Conservation (phyloP, 371 early-diverging fungal genomes). For the Mucor saturninus region DNA sequence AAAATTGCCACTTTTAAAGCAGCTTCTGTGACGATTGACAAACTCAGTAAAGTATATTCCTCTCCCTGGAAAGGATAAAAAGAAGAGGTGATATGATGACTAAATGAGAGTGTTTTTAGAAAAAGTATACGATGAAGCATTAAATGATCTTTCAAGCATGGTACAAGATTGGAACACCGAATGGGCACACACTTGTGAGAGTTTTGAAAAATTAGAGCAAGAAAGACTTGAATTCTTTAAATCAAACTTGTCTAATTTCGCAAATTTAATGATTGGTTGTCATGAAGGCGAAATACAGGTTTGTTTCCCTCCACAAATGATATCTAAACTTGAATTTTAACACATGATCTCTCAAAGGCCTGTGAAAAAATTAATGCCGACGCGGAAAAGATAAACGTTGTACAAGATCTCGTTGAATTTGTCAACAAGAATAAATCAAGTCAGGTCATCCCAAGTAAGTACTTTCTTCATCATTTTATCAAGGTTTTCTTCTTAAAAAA, state of each 20-base stretch:
- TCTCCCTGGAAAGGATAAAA: too few relatives aligned
- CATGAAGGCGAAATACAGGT: constrained; percentile 27
- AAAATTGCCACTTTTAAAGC: constrained; percentile 22
- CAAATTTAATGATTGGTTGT: constrained; percentile 25
- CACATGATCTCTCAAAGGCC: constrained; percentile 9
- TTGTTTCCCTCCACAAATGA: not conserved
- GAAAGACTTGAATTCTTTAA: constrained; percentile 28
- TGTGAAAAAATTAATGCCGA: constrained; percentile 22
- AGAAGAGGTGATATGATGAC: too few relatives aligned
- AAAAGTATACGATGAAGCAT: constrained; percentile 30
- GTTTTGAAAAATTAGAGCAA: constrained; percentile 27
- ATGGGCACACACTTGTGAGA: constrained; percentile 28
- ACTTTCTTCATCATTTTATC: not conserved
- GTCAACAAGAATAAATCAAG: constrained; percentile 24
- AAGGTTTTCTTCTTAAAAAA: not conserved
- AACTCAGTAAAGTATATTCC: constrained; percentile 6
- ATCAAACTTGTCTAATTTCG: constrained; percentile 24
- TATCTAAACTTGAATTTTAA: too few relatives aligned
- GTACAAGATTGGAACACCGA: constrained; percentile 29
- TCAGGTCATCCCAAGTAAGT: constrained; percentile 26
- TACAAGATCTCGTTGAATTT: constrained; percentile 23
- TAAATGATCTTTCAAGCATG: constrained; percentile 17
- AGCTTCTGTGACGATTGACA: constrained; percentile 26
- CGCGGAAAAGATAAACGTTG: constrained; percentile 12
- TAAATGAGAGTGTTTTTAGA: not conserved